A percentile compares a stretch with the other conserved stretches of the same genome.
phyloP scores from a whole-genome alignment of 2,329 filamentous ascomycete genomes.

The Claviceps sp. region DNA sequence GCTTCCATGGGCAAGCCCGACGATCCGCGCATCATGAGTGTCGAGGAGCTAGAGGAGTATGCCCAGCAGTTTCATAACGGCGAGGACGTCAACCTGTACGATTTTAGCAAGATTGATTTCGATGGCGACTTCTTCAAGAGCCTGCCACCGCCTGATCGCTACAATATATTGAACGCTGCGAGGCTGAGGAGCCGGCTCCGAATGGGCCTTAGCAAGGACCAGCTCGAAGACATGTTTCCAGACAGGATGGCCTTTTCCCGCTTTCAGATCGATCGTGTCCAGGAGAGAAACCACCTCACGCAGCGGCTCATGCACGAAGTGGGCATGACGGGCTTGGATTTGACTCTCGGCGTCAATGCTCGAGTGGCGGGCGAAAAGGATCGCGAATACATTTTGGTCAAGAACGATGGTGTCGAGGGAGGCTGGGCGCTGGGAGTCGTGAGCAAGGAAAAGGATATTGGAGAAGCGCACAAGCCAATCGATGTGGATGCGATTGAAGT shows the following conservation, averaged over 20 bases:
- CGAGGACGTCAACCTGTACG: slow-evolving; percentile 83
- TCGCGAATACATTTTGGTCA: slow-evolving; percentile 89
- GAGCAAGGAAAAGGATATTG: slow-evolving; percentile 67
- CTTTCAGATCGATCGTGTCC: slow-evolving; percentile 91
- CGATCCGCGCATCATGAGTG: slow-evolving; percentile 90
- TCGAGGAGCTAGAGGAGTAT: slow-evolving; percentile 88
- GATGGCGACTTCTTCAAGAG: slow-evolving; percentile 91
- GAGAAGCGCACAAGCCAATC: slow-evolving; percentile 75
- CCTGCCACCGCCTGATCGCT: slow-evolving; percentile 76
- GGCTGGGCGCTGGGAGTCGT: slow-evolving; percentile 95
- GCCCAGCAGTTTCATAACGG: slow-evolving; percentile 83
- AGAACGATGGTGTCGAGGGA: slow-evolving; percentile 87
- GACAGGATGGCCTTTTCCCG: slow-evolving; percentile 93
- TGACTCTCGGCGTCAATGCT: slow-evolving; percentile 50
- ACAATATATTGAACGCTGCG: slow-evolving; percentile 95
- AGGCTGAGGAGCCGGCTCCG: slow-evolving; percentile 74
- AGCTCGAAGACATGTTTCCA: slow-evolving; percentile 92
- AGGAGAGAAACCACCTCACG: slow-evolving; percentile 85
- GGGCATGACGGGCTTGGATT: slow-evolving; percentile 69
- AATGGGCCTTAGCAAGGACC: slow-evolving; percentile 95
- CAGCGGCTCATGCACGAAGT: slow-evolving; percentile 90
- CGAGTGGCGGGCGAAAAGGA: slow-evolving; percentile 75
- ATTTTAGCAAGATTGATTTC: slow-evolving; percentile 98
- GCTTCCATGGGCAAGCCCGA: slow-evolving; percentile 79
- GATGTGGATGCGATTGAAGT: slow-evolving; percentile 64